A percentile compares a stretch with the other conserved stretches of the same genome.
Evolutionary conservation across 2,329 filamentous ascomycete genomes (phyloP).

Genomic region (Fusarium chuoi): DNA sequence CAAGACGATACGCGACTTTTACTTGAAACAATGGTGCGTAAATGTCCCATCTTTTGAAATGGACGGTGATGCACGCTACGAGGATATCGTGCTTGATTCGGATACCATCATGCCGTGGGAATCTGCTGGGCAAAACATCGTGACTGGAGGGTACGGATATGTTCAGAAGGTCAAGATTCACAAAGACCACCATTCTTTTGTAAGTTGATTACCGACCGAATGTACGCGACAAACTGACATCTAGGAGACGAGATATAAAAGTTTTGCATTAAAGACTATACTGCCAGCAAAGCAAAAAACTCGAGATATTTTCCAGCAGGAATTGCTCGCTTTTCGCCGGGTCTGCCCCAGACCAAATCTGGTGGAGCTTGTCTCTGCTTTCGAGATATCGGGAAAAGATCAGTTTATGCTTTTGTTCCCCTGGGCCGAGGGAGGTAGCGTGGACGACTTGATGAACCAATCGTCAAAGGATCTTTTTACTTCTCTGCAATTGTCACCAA

Average conservation of each 20-base stretch:
- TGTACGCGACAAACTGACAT: accelerated
- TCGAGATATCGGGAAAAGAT: background rate
- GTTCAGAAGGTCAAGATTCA: background rate
- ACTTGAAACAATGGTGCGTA: background rate
- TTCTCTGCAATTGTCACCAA: accelerated
- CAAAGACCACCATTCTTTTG: background rate
- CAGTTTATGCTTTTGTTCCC: constrained; percentile 4
- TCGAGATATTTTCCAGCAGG: background rate
- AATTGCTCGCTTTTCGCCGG: background rate
- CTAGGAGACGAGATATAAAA: accelerated
- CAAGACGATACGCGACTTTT: background rate
- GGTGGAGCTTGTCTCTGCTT: background rate
- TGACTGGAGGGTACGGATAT: background rate
- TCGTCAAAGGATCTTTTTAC: background rate
- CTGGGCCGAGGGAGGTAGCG: background rate
- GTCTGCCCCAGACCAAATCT: background rate
- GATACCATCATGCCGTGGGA: background rate
- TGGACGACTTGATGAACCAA: background rate
- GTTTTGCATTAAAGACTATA: background rate
- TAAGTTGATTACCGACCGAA: background rate
- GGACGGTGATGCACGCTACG: too few species aligned
- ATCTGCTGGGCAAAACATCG: background rate
- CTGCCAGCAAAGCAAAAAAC: background rate
- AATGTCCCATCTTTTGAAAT: background rate
- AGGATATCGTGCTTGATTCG: background rate